Evolutionary conservation across 768 basidiomycete species (phyloP), one percentile per base, ranked within the genome.

Genomic region (Suillus bovinus): DNA sequence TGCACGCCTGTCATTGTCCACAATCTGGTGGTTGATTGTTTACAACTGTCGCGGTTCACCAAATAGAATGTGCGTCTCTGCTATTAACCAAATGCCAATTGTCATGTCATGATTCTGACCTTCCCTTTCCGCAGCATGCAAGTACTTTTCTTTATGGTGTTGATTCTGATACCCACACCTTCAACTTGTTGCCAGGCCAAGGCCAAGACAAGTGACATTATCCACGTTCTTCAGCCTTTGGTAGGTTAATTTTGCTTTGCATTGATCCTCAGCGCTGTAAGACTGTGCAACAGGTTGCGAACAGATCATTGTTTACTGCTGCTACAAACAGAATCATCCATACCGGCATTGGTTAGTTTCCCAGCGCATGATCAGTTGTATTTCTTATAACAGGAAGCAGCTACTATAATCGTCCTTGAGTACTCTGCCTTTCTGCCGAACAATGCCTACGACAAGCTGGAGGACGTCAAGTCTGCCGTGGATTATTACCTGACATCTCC

Each of bases 161-260:
- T 16, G 14, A 16, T 47, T 47, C 16, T 17, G 27, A 27, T 29
- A 8, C 27, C 27, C 5, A 49, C 16, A 17, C 49, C 9, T 50
- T 27, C 27, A 8, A 49, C 24, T 27, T 16, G 16, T 29, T 2
- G 5, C 27, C 17, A 49, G 27, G 8, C 3, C 4, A 0, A 0
- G 0, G 27, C 2, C 16, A 0, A 0, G 7, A 27, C 2, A 16
- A 0, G 9, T 4, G 0, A 0, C 2, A 24, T 49, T 2, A 9
- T 29, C 4, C 8, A 0, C 1, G 16, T 49, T 27, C 47, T 49
- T 9, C 47, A 17, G 14, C 47, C 47, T 17, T 49, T 49, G 47
- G 47, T 49, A 2, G 14, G 49, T 50, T 29, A 4, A 1, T 9
- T 49, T 29, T 13, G 13, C 16, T 9, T 27, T 1, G 7, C 4